Percentiles rank a stretch among this genome's conserved stretches.
phyloP scores from a whole-genome alignment of 2,329 filamentous ascomycete genomes.

The Apiospora arundinis region DNA sequence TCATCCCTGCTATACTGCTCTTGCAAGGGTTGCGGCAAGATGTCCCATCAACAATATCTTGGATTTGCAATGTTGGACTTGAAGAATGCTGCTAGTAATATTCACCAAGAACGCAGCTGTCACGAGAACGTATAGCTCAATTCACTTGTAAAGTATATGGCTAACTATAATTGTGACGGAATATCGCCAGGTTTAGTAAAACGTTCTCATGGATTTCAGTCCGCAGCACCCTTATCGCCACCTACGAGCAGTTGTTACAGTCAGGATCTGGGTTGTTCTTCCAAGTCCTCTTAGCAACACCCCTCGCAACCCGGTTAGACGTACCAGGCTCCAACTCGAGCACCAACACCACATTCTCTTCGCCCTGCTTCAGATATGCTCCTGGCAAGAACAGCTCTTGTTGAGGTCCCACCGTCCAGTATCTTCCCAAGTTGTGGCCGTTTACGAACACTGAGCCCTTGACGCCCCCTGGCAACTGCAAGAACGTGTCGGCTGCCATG shows the following conservation, averaged over 20 bases:
- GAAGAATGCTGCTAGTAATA: background rate
- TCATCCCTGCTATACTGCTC: no score
- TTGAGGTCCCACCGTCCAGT: constrained; percentile 55
- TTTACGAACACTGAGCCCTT: constrained; percentile 56
- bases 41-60: no score
- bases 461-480: constrained; percentile 46
- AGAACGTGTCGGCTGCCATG: constrained; percentile 42
- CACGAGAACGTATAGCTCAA: background rate
- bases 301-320: constrained; percentile 32
- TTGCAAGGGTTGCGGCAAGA: background rate
- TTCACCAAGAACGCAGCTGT: background rate
- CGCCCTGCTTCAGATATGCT: constrained; percentile 40
- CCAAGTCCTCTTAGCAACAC: constrained; percentile 35
- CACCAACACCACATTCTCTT: constrained; percentile 48
- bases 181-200: no score
- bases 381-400: constrained; percentile 55
- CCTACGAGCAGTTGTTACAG: constrained; percentile 16
- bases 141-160: background rate
- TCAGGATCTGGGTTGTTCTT: constrained; percentile 40
- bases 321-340: constrained; percentile 49
- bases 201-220: no score
- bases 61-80: background rate
- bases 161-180: no score
- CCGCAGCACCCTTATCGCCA: no score
- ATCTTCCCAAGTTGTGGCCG: constrained; percentile 51